Conservation (phyloP, 2,329 filamentous ascomycete genomes). For the Cucurbitaria berberidis region DNA sequence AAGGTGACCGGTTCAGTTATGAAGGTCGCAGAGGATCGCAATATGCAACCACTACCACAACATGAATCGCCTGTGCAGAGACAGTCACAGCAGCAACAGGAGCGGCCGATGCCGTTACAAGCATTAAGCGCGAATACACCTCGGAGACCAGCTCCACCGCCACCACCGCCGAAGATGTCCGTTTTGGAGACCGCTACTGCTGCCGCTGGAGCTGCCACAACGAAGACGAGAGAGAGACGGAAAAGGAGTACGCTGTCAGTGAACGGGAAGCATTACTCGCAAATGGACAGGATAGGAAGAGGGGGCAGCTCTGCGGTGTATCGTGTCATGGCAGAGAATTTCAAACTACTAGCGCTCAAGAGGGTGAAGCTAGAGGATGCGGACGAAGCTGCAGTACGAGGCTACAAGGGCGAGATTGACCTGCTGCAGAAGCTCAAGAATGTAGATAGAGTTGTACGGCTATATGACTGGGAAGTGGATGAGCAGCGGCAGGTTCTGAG, state of each 20-base stretch:
- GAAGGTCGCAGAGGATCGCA: constrained; percentile 39
- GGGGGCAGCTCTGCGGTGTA: constrained; percentile 96
- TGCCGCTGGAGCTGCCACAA: constrained; percentile 78
- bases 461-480: constrained; percentile 94
- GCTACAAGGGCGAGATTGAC: constrained; percentile 96
- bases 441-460: constrained; percentile 86
- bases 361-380: constrained; percentile 88
- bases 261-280: constrained; percentile 89
- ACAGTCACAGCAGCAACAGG: constrained; percentile 49
- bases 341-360: constrained; percentile 93
- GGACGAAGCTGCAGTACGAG: constrained; percentile 80
- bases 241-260: constrained; percentile 84
- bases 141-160: constrained; percentile 73
- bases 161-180: constrained; percentile 94
- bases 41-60: constrained; percentile 27
- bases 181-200: constrained; percentile 90
- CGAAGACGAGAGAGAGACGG: constrained; percentile 72
- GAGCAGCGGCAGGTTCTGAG: constrained; percentile 87
- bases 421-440: constrained; percentile 80
- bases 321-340: constrained; percentile 95
- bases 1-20: constrained; percentile 45
- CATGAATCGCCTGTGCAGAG: constrained; percentile 39
- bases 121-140: constrained; percentile 72
- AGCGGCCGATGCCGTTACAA: constrained; percentile 57
- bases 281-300: constrained; percentile 87